Base-by-base conservation (phyloP, 129 eudicot genomes). In the Flaveria sonorensis region DNA sequence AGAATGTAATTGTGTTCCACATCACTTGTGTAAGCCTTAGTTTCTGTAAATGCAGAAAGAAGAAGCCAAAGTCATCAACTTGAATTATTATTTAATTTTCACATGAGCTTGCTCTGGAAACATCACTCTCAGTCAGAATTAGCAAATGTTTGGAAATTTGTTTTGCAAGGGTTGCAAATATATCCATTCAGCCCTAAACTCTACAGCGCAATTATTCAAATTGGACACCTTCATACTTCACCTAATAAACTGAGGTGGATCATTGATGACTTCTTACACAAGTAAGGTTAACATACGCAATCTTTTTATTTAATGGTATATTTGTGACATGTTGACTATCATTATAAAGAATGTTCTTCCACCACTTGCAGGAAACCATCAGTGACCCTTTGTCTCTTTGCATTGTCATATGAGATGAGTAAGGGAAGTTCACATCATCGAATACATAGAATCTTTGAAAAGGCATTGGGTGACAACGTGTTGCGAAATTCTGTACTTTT, bases 201-300 rank as follows among this genome's bases (percentile, higher is more conserved):
- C 23, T 82, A 87, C 68, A 64, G 39, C 45, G 79, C 86, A 73
- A 61, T 94, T 45, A 71, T 91, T 79, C 87, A 87, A 76, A 64
- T 89, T 56, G 81, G 90, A 76, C 73, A 83, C 77, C 88, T 87
- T 47, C 83, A 91, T 78, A 81, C 90, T 68, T 82, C 92, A 23
- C 92, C 92, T 28, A 91, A 82, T 86, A 94, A 94, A 74, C 73
- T 94, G 68, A 87, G 98, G 70, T 84, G 83, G 90, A 84, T 87
- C 79, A 77, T 94, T 43, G 98, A 94, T 59, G 89, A 87, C 67
- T 80, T 76, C 73, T 89, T 80, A 60, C 86, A 82, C 70, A 94
- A 89, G 98, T 94, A 91, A 81, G 86, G 53, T 76, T 43, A 32
- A 53, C 11, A 68, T 68, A 26, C 8, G 16, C 26, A 53, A 42